Evolutionary conservation across 306 rosid genomes (phyloP), one percentile per base, ranked within the genome.

Genomic region (Lupinus albus): DNA sequence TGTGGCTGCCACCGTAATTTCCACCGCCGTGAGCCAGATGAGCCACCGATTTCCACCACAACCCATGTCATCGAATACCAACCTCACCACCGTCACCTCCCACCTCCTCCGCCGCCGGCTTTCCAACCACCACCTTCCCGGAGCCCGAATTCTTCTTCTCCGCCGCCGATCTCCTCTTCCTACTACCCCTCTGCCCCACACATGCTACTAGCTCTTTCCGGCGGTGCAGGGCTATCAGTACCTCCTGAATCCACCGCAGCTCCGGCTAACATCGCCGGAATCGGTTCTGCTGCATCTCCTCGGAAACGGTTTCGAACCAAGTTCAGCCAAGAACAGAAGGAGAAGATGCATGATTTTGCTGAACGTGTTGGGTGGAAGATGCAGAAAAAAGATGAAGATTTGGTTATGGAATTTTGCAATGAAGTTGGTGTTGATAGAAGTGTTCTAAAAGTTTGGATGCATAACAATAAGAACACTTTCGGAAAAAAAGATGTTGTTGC

Each of bases 1-100:
- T 93, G 99, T 5, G 99, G 97, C 14, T 93, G 99, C 71, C 99
- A 93, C 84, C 88, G 99, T 3, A 93, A 93, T 36, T 93, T 88
- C 80, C 99, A 93, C 87, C 99, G 99, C 82, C 93, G 97, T 0
- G 95, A 93, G 2, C 94, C 96, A 0, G 97, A 93, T 6, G 99
- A 93, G 8, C 85, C 85, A 8, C 85, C 85, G 0, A 64, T 78
- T 13, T 6, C 81, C 4, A 38, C 83, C 4, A 1, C 88, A 8
- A 81, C 88, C 4, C 97, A 86, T 2, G 91, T 84, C 1, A 80
- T 89, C 15, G 98, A 92, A 52, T 92, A 83, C 64, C 95, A 87
- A 20, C 89, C 98, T 0, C 95, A 86, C 78, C 98, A 85, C 76
- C 89, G 96, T 28, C 95, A 89, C 42, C 89, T 84, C 58, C 78